phyloP scores from a whole-genome alignment of 2,329 filamentous ascomycete species.

The Talaromyces atroroseus region DNA sequence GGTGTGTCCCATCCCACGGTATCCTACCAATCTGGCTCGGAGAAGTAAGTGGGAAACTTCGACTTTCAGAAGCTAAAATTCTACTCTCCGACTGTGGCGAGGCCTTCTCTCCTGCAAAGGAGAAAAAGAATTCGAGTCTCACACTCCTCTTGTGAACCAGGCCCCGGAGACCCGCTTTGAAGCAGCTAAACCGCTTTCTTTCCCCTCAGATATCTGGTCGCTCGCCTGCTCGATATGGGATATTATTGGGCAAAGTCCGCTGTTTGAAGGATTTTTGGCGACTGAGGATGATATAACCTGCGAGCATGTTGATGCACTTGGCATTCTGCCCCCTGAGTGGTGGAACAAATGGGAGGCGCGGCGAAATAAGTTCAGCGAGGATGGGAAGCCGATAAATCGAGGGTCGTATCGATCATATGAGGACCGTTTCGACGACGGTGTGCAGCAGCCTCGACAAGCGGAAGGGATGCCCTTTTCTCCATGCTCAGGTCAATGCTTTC shows the following conservation, averaged over 20 bases:
- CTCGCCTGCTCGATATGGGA: constrained; percentile 34
- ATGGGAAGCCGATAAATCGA: background rate
- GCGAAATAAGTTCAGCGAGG: background rate
- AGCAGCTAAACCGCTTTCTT: constrained; percentile 19
- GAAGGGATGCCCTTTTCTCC: constrained; percentile 19
- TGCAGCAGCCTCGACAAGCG: constrained; percentile 25
- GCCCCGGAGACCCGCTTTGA: constrained; percentile 36
- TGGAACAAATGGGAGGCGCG: constrained; percentile 22
- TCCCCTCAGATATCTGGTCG: constrained; percentile 38
- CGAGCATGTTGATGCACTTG: constrained; percentile 29
- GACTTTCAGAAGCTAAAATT: constrained; percentile 23
- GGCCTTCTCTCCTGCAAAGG: constrained; percentile 26
- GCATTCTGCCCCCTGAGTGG: constrained; percentile 25
- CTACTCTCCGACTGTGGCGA: constrained; percentile 34
- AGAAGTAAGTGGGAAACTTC: constrained; percentile 25
- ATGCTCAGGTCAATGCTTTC: constrained; percentile 25
- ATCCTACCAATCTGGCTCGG: constrained; percentile 33
- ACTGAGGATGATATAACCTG: constrained; percentile 25
- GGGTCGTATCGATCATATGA: constrained; percentile 16
- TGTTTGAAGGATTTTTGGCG: constrained; percentile 26
- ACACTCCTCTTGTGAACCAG: constrained; percentile 25
- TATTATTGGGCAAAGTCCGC: constrained; percentile 27
- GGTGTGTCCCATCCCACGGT: constrained; percentile 26
- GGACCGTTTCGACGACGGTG: constrained; percentile 22
- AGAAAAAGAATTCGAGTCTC: constrained; percentile 22